Conservation (phyloP, 768 basidiomycete species). For the Rhizopogon vesiculosus region DNA sequence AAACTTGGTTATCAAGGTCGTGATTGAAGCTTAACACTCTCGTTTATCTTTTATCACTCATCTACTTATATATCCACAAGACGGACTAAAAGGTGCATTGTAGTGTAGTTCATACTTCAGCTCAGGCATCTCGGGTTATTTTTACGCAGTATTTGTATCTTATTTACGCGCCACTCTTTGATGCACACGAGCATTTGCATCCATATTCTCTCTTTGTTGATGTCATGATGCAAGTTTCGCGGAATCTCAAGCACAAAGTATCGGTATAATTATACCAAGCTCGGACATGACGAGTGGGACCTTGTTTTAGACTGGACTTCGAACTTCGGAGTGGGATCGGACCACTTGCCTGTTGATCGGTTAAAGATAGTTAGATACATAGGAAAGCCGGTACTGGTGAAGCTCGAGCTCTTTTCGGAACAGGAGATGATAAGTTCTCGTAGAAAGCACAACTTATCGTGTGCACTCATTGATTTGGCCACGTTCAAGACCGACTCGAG, state of each 20-base stretch:
- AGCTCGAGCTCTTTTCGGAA: too few relatives aligned
- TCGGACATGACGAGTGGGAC: neutral
- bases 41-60: neutral
- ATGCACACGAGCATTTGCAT: neutral
- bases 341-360: neutral
- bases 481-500: neutral
- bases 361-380: too few relatives aligned
- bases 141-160: slow-evolving; percentile 16
- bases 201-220: neutral
- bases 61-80: neutral
- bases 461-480: neutral
- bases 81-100: slow-evolving; percentile 5
- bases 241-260: too few relatives aligned
- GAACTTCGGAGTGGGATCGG: neutral
- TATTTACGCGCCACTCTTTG: neutral
- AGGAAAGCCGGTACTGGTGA: too few relatives aligned
- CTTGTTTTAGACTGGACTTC: neutral
- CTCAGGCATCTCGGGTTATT: slow-evolving; percentile 3
- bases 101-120: slow-evolving; percentile 8
- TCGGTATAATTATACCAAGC: too few relatives aligned
- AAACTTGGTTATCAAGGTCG: slow-evolving; percentile 83
- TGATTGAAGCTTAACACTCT: slow-evolving; percentile 48
- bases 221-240: too few relatives aligned
- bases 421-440: neutral
- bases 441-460: neutral